A percentile compares a stretch with the other conserved stretches of the same genome.
Evolutionary conservation across 2,329 filamentous ascomycete genomes (phyloP).

Genomic region (Calonectria pseudoturangicola): DNA sequence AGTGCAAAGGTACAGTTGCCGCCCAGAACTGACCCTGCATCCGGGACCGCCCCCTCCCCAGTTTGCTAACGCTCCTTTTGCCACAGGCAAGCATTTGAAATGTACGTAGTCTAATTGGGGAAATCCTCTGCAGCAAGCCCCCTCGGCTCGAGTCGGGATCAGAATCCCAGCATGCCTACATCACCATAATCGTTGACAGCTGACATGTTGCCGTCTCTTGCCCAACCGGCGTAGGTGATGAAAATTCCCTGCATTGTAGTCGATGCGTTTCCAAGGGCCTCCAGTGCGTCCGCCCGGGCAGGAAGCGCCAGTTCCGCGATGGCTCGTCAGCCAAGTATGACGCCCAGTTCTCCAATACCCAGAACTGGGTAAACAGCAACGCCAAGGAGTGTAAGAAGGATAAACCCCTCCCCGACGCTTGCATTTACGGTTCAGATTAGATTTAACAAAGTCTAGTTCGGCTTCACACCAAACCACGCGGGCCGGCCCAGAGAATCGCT

Average conservation of each 20-base stretch:
- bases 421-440: no score
- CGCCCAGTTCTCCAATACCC: conserved; percentile 45
- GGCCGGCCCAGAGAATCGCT: conserved; percentile 33
- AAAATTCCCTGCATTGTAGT: conserved; percentile 24
- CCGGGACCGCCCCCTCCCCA: background rate
- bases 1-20: conserved; percentile 46
- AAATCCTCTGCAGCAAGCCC: background rate
- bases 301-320: conserved; percentile 43
- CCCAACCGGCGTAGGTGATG: conserved; percentile 39
- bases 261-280: conserved; percentile 42
- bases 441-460: conserved; percentile 35
- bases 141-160: background rate
- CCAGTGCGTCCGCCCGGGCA: conserved; percentile 38
- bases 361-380: conserved; percentile 49
- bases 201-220: conserved; percentile 31
- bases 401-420: rapidly evolving
- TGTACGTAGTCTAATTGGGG: conserved; percentile 39
- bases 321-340: conserved; percentile 51
- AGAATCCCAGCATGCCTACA: background rate
- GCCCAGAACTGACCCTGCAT: background rate
- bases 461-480: conserved; percentile 44
- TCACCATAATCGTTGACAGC: background rate
- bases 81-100: conserved; percentile 49
- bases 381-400: conserved; percentile 45
- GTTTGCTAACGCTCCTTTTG: background rate